Conservation (phyloP, 148 eudicot genomes). For the Amaranthus hypochondriacus region DNA sequence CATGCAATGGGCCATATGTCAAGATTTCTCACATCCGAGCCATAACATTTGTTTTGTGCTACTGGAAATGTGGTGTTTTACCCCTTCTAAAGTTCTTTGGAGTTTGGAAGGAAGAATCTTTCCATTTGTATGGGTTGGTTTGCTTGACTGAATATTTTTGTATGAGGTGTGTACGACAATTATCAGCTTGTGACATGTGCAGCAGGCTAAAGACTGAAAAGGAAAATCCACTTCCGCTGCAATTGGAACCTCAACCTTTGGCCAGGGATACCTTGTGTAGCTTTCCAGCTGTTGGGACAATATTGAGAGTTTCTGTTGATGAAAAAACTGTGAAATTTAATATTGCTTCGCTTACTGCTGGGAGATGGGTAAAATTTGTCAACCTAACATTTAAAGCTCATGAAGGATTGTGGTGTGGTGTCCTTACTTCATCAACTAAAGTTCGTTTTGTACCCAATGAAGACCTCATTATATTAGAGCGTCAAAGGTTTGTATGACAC, state of each 20-base stretch:
- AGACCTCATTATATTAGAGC: constrained; percentile 40
- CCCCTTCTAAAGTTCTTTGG: too few species aligned
- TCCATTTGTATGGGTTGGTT: neutral
- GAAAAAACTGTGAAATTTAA: constrained; percentile 45
- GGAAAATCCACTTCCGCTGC: constrained; percentile 53
- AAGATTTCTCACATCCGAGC: too few species aligned
- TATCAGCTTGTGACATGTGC: constrained; percentile 20
- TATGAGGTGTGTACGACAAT: constrained; percentile 4
- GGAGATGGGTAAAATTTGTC: constrained; percentile 65
- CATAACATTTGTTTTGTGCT: too few species aligned
- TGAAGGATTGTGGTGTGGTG: constrained; percentile 64
- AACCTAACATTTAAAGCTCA: constrained; percentile 39
- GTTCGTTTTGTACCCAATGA: constrained; percentile 56
- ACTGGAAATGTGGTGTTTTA: too few species aligned
- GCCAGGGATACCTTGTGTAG: constrained; percentile 51
- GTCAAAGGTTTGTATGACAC: constrained; percentile 43
- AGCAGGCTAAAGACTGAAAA: constrained; percentile 75
- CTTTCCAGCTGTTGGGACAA: constrained; percentile 73
- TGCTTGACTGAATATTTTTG: neutral
- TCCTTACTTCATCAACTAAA: constrained; percentile 53
- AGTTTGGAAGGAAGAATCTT: neutral
- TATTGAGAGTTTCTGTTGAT: constrained; percentile 49
- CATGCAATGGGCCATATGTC: too few species aligned
- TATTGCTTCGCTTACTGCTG: constrained; percentile 41
- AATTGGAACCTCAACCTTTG: constrained; percentile 51